Evolutionary conservation across 2,329 filamentous ascomycete genomes (phyloP), one percentile per base, ranked within the genome.

Genomic region (Dothiorella sarmentorum): DNA sequence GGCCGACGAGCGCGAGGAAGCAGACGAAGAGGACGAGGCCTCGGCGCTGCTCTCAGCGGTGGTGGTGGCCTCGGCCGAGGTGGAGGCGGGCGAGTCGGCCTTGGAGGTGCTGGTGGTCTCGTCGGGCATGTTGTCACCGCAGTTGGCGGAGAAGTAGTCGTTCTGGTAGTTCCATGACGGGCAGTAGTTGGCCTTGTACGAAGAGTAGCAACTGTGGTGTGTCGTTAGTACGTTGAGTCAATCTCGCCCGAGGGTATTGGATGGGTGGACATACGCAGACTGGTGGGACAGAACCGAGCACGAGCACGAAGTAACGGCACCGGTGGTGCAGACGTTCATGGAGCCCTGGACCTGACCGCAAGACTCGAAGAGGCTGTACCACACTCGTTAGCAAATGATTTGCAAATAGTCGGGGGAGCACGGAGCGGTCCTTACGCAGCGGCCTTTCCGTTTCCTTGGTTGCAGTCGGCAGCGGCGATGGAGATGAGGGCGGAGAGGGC

Each of bases 301-400:
- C 3, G 49, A 53, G 49, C 49, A 53, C 18, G 49, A 38, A 11
- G 49, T 53, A 22, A 53, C 49, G 49, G 49, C 49, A 40, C 49
- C 49, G 49, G 49, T 53, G 49, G 49, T 53, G 49, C 49, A 53
- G 49, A 53, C 49, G 49, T 53, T 53, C 49, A 53, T 53, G n/a
- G 49, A 53, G 35, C 49, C 49, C 49, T 53, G 49, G 22, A 53
- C 49, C 49, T 53, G 24, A 20, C 49, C 49, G 49, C 49, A 53
- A 35, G 33, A 40, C 22, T 29, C 9, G 35, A 53, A 53, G 22
- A 53, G 49, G 33, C 49, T 53, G 24, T 29, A 18, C 26, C 18
- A 29, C 3, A 37, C 7, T 15, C 9, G n/a, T n/a, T 7, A 24
- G 24, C 40, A 22, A 53, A 29, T 26, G 15, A 53, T 53, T 27